Base-by-base conservation (phyloP, 306 rosid genomes). In the Prunus mume region DNA sequence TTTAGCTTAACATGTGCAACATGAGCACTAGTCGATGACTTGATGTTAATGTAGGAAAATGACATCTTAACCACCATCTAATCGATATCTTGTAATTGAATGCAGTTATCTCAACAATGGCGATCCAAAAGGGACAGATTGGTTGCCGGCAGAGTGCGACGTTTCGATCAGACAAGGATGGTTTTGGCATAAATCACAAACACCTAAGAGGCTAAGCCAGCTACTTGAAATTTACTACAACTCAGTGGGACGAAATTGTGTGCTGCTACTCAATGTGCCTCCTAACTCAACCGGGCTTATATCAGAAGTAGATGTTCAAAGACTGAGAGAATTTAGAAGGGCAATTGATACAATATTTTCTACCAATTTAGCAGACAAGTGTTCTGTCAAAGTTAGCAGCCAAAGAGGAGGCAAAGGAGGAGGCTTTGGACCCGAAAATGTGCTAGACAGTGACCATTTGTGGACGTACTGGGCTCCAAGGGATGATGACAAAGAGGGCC, bases 81-180 rank as follows among this genome's bases (percentile, higher is more conserved):
- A 25, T 57, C 2, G 18, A 18, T 34, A 9, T 22, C 54, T 18
- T 65, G 65, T 43, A 68, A 77, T 41, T 52, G 67, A 78, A 76
- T 77, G 87, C 83, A 94, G 97, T 58, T 94, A 92, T 58, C 78
- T 92, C 3, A 86, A 2, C 82, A 85, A 54, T 1, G 98, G 98
- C 20, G 89, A 88, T 55, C 87, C 86, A 60, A 64, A 66, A 74
- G 98, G 98, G 43, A 92, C 74, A 52, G 86, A 94, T 77, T 94
- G 98, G 98, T 32, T 94, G 62, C 96, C 98, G 0, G 82, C 97
- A 0, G 98, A 94, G 76, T 94, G 98, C 27, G 97, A 94, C 65
- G 91, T 94, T 12, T 94, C 97, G 0, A 90, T 94, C 12, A 38
- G 98, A 61, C 6, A 20, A 0, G 98, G 98, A 55, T 94, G 98